Conservation (phyloP, 139 green algal species). For the Tetradesmus lagerheimii region DNA sequence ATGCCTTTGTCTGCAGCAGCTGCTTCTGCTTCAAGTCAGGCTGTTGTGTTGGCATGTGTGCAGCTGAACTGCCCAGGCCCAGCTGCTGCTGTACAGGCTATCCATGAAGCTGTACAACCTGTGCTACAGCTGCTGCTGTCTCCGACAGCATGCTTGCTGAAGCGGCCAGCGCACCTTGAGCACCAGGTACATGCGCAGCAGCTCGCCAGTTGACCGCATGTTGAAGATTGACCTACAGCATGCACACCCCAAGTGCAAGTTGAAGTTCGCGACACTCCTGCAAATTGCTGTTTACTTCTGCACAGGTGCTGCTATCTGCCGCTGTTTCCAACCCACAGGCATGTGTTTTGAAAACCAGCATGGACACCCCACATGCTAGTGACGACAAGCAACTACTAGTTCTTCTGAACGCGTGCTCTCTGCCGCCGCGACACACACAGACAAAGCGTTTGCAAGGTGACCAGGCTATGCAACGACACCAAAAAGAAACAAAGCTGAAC, state of each 20-base stretch:
- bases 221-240: slow-evolving; percentile 31
- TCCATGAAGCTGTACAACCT: no score
- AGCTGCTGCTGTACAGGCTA: neutral
- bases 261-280: neutral
- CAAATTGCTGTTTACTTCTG: no score
- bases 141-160: neutral
- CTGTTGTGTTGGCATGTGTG: no score
- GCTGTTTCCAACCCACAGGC: neutral
- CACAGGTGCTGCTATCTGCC: neutral
- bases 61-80: neutral
- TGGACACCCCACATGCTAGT: no score
- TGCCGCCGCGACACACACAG: no score
- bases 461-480: neutral
- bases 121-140: neutral
- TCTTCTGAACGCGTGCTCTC: no score
- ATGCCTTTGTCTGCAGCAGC: no score
- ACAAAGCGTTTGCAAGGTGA: no score
- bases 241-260: neutral
- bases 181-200: slow-evolving; percentile 54
- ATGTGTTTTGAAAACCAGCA: no score
- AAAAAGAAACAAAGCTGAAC: neutral
- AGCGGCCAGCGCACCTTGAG: slow-evolving; percentile 42
- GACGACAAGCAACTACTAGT: no score
- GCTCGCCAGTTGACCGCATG: slow-evolving; percentile 44
- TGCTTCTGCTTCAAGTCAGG: no score